These are phyloP conservation scores for Yamadazyma dushanensis DNA, from an alignment of 1,139 yeast species.

Conservation along the genomic window DNA sequence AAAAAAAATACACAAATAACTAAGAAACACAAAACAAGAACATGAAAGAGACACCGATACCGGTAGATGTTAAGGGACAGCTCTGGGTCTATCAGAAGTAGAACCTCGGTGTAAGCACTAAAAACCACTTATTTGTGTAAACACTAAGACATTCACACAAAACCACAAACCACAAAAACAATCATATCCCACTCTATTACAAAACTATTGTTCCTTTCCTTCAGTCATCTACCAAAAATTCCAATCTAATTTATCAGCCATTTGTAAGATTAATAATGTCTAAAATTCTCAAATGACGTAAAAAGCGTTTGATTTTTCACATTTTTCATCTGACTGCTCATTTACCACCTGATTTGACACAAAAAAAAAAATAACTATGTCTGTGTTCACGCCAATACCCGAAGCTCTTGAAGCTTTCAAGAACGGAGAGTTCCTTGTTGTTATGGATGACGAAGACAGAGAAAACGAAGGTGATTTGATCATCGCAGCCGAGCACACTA, in stretches of 20 bases:
- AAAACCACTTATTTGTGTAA: too few relatives aligned
- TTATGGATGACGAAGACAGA: slow-evolving; percentile 93
- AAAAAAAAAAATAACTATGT: slow-evolving; percentile 4
- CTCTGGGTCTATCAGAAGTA: too few relatives aligned
- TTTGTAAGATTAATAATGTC: slow-evolving; percentile 1
- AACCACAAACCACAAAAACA: too few relatives aligned
- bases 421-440: slow-evolving; percentile 86
- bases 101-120: too few relatives aligned
- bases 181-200: too few relatives aligned
- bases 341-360: not conserved
- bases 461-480: slow-evolving; percentile 98
- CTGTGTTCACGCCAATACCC: slow-evolving; percentile 55
- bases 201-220: not conserved
- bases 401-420: slow-evolving; percentile 80
- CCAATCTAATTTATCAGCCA: not conserved
- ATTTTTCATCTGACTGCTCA: not conserved
- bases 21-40: too few relatives aligned
- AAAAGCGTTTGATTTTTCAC: not conserved
- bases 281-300: not conserved
- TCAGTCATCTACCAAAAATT: not conserved
- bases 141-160: too few relatives aligned
- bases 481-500: slow-evolving; percentile 79
- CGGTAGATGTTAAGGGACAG: too few relatives aligned
- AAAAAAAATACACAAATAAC: too few relatives aligned
- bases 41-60: too few relatives aligned